Base-by-base conservation (phyloP, 108 stramenopile species). In the Skeletonema tropicum region DNA sequence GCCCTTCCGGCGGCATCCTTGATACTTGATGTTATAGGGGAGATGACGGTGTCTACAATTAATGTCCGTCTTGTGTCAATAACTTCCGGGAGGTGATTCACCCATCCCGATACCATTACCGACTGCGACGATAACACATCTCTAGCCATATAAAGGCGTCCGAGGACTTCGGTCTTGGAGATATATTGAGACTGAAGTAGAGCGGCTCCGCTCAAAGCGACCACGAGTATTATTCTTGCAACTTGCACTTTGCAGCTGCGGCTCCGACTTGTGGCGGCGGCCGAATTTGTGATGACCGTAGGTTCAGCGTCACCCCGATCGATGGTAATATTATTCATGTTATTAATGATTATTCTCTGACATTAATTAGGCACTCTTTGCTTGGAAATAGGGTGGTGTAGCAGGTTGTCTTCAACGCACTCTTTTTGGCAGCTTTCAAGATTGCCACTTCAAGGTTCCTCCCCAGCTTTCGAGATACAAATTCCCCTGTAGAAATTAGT, bases 251-350 rank as follows among this genome's bases (percentile, higher is more conserved):
- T 49, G 48, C 48, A 12, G 48, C 52, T 9, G 52, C 52, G 52
- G 23, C 1, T 29, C 2, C 52, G 52, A 55, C 9, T 6, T 23
- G 52, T 55, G 23, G 52, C 7, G 17, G 48, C 10, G 52, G 52
- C 5, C 26, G 26, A 29, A 23, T 21, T 55, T 23, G 23, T 55
- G 21, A n/a, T 2, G 23, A 10, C 52, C 52, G 52, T 2, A 23
- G 19, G 52, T 23, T 55, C 23, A 23, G 52, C 52, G 52, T 55
- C 52, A 55, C 52, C 52, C 52, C 52, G 52, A 55, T 55, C 52
- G 52, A 55, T 55, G 10, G 52, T n/a, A 9, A 55, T 23, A 6
- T 39, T 39, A 39, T 55, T 23, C 52, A 55, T 55, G 10, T 10
- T 9, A 7, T 25, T 25, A 55, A n/a, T 55, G 3, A 8, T 55